Conservation (phyloP, 2,329 filamentous ascomycete species). For the Fusarium sp. region DNA sequence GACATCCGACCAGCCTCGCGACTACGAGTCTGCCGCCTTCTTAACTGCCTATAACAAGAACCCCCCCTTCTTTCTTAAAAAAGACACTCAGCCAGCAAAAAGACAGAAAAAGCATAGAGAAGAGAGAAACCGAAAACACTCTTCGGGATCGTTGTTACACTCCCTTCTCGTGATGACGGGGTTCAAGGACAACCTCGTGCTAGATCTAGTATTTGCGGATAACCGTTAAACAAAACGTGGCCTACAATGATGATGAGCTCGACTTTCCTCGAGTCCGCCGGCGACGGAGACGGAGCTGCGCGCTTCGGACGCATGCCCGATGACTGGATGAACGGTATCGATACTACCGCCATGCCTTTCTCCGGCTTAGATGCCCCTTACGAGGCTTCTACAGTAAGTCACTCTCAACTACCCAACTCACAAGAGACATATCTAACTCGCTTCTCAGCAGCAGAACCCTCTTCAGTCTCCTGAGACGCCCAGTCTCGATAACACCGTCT, state of each 20-base stretch:
- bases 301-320: conserved; percentile 22
- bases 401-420: neutral
- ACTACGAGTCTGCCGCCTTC: conserved; percentile 42
- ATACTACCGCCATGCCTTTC: conserved; percentile 34
- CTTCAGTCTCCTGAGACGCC: conserved; percentile 39
- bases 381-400: conserved; percentile 37
- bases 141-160: conserved; percentile 4
- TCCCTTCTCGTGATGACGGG: conserved; percentile 40
- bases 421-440: neutral
- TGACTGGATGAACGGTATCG: conserved; percentile 37
- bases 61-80: conserved; percentile 2
- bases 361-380: conserved; percentile 29
- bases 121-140: conserved; percentile 6
- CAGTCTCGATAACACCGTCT: conserved; percentile 39
- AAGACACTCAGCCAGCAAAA: neutral
- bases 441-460: conserved; percentile 20
- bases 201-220: conserved; percentile 40
- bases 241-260: conserved; percentile 41
- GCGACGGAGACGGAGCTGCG: conserved; percentile 22
- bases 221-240: conserved; percentile 27
- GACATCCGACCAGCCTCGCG: conserved; percentile 40
- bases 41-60: conserved; percentile 41
- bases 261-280: conserved; percentile 34
- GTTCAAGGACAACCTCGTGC: conserved; percentile 36
- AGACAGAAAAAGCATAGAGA: conserved; percentile 3